These are phyloP conservation scores for Trichosanthes cucumerina DNA, from an alignment of 306 rosid genomes.

Conservation along the genomic window DNA sequence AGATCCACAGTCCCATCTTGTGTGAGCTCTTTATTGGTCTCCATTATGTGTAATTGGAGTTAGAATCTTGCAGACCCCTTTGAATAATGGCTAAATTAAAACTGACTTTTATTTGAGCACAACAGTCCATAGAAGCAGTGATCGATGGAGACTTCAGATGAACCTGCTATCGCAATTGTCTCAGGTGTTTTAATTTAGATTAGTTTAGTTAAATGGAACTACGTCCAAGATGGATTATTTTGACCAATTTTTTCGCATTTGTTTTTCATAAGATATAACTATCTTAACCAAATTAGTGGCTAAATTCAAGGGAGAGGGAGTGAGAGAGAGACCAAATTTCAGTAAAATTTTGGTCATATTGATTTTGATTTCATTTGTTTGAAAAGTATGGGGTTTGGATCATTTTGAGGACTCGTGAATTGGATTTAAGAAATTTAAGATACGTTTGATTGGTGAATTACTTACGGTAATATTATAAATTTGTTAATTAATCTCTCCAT, in stretches of 20 bases:
- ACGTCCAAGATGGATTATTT: too few species aligned
- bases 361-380: neutral
- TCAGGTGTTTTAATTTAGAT: neutral
- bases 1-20: constrained; percentile 78
- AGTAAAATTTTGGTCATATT: neutral
- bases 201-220: too few species aligned
- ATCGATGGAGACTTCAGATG: neutral
- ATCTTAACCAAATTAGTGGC: neutral
- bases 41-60: constrained; percentile 42
- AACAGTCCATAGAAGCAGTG: neutral
- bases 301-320: neutral
- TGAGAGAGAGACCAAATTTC: neutral
- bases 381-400: too few species aligned
- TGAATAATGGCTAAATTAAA: neutral
- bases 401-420: too few species aligned
- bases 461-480: neutral
- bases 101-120: neutral
- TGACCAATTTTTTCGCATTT: neutral
- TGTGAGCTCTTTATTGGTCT: constrained; percentile 52
- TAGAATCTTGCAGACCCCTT: neutral
- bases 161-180: neutral
- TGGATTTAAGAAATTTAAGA: too few species aligned
- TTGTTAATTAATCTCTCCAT: neutral
- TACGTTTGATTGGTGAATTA: neutral
- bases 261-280: neutral